phyloP scores from a whole-genome alignment of 1,139 yeast species.

The Pneumocystis carinii region DNA sequence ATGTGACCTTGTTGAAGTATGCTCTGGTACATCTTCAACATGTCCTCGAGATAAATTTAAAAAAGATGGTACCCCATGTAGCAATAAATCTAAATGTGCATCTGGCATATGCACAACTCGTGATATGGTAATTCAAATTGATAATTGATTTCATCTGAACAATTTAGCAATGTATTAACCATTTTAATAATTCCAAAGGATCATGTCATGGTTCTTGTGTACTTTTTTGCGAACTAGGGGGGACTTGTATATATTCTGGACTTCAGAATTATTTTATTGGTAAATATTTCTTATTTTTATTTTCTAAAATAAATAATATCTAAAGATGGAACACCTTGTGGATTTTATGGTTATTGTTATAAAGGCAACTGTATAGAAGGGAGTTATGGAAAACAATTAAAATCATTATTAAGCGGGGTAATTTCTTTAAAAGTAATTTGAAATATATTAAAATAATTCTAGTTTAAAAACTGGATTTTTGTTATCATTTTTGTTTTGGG shows the following conservation, averaged over 20 bases:
- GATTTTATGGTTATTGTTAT: slow-evolving; percentile 22
- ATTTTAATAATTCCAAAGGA: background rate
- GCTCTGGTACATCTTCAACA: slow-evolving; percentile 25
- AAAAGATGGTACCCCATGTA: slow-evolving; percentile 23
- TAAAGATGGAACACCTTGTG: slow-evolving; percentile 28
- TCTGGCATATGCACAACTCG: slow-evolving; percentile 29
- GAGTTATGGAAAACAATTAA: background rate
- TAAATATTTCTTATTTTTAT: slow-evolving; percentile 11
- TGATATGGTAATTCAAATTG: slow-evolving; percentile 15
- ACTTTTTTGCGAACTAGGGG: slow-evolving; percentile 19
- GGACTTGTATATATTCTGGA: slow-evolving; percentile 8
- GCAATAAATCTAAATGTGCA: slow-evolving; percentile 21
- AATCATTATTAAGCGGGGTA: background rate
- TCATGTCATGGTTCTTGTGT: slow-evolving; percentile 19
- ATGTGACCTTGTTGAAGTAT: slow-evolving; percentile 26
- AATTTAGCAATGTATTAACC: slow-evolving; percentile 19
- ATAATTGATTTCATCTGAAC: slow-evolving; percentile 9
- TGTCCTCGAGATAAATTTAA: slow-evolving; percentile 23
- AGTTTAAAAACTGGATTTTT: background rate
- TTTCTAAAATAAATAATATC: slow-evolving; percentile 24
- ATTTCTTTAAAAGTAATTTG: background rate
- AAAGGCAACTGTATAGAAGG: slow-evolving; percentile 23
- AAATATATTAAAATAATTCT: background rate
- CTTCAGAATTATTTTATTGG: background rate
- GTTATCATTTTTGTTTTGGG: background rate